Base-by-base conservation (phyloP, 257 asterid species). In the Fraxinus americana region DNA sequence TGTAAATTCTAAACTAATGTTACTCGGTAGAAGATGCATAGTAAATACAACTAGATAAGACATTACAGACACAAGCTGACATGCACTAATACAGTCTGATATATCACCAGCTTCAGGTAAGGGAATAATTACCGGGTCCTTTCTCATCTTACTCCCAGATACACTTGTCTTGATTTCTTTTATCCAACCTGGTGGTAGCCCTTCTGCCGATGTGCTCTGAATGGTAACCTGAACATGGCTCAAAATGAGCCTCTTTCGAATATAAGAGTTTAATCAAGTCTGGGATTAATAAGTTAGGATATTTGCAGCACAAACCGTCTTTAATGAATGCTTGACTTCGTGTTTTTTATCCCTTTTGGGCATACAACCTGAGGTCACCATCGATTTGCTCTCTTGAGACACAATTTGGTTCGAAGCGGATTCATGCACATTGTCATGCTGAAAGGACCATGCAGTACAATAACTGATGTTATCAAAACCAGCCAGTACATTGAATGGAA, bases 161-260 rank as follows among this genome's bases (percentile, higher is more conserved):
- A 81, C 86, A 71, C 87, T 88, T 70, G 82, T 76, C 81, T 74
- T 82, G 74, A 73, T 67, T 83, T 88, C 96, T 83, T 85, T 89
- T 69, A 85, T 88, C 98, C 98, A 93, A 69, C 96, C 96, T 35
- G 86, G 86, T 19, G 98, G 97, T 72, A 93, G 85, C 50, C 79
- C 96, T 70, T 85, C 90, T 72, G 70, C 76, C 11, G 82, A 75
- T 14, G 69, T 54, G 23, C 61, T 79, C 84, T 76, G 83, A 73
- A 45, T 27, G 59, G 81, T 70, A 76, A 83, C 87, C 91, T 83
- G 77, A 71, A 88, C 2, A 27, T 27, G 69, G 32, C 69, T 27
- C 36, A 11, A 19, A 63, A 63, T 5, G 36, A 63, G 7, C 36
- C 72, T 43, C 54, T 61, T 70, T 67, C 21, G 67, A 38, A 50